Percentiles rank a stretch among this genome's conserved stretches.
Conservation (phyloP, 306 rosid species). For the Acacia confusa region DNA sequence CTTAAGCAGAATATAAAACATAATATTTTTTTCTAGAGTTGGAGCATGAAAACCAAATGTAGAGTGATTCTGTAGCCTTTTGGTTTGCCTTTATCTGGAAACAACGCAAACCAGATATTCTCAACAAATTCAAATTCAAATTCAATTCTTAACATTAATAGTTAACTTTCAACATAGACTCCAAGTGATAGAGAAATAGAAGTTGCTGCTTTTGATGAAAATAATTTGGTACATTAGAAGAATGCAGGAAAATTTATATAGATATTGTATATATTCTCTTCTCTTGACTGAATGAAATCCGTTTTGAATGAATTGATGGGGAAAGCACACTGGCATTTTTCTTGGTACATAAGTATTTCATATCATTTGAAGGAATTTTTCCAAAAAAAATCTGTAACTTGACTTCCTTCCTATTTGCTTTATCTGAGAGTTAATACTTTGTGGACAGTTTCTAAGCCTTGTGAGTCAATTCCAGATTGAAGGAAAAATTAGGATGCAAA, state of each 20-base stretch:
- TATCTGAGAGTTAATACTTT: conserved; percentile 12
- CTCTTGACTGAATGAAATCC: neutral
- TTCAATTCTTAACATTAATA: conserved; percentile 9
- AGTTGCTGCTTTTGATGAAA: neutral
- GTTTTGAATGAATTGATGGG: neutral
- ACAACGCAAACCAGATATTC: conserved; percentile 1
- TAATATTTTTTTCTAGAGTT: neutral
- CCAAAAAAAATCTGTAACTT: conserved; percentile 10
- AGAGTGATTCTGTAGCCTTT: neutral
- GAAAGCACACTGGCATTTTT: conserved; percentile 12
- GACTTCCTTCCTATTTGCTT: conserved; percentile 18
- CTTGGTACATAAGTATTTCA: neutral
- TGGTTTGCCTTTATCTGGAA: neutral
- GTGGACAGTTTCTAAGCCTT: conserved; percentile 20
- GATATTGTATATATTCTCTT: conserved; percentile 2
- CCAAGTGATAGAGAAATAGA: conserved; percentile 21
- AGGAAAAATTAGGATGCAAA: conserved; percentile 79
- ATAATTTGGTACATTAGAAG: neutral
- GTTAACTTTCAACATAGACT: conserved; percentile 13
- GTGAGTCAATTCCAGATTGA: conserved; percentile 58
- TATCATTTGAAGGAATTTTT: conserved; percentile 19
- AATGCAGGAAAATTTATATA: neutral
- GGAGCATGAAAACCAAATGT: neutral
- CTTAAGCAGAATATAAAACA: neutral
- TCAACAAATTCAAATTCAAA: neutral